Percentiles rank a stretch among this genome's conserved stretches.
Evolutionary conservation across 2,329 filamentous ascomycete genomes (phyloP).

Genomic region (Chaetothyriales sp.): DNA sequence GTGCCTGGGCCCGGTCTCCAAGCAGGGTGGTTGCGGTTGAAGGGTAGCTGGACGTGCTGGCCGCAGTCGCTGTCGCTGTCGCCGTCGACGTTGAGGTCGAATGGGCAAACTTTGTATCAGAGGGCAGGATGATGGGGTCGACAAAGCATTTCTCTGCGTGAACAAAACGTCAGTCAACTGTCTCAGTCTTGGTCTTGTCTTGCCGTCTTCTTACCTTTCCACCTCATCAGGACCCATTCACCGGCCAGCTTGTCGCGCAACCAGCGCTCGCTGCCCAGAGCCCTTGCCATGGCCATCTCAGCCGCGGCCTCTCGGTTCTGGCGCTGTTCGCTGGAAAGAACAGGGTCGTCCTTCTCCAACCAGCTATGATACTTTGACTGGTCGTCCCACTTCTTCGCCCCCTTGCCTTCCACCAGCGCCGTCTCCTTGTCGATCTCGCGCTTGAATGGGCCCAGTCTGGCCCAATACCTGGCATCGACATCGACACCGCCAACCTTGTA

Average conservation of each 20-base stretch:
- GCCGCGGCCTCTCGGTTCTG: slow-evolving; percentile 7
- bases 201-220: slow-evolving; percentile 23
- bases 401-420: neutral
- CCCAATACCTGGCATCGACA: slow-evolving; percentile 35
- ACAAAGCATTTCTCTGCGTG: slow-evolving; percentile 32
- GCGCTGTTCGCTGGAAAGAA: slow-evolving; percentile 2
- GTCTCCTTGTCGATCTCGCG: slow-evolving; percentile 29
- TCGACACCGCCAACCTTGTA: slow-evolving; percentile 27
- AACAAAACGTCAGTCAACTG: neutral
- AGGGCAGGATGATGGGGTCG: slow-evolving; percentile 1
- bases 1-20: neutral
- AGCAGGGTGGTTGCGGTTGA: neutral
- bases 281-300: slow-evolving; percentile 11
- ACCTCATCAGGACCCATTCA: slow-evolving; percentile 37
- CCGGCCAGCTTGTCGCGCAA: slow-evolving; percentile 18
- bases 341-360: neutral
- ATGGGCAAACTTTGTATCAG: neutral
- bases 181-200: too few relatives aligned
- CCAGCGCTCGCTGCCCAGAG: slow-evolving; percentile 13
- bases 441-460: slow-evolving; percentile 33
- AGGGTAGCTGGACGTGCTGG: slow-evolving; percentile 5
- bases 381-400: neutral
- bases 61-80: slow-evolving; percentile 3
- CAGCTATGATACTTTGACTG: slow-evolving; percentile 1
- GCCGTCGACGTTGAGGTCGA: neutral